phyloP scores from a whole-genome alignment of 139 green algal species.

The Chlorella sp. region DNA sequence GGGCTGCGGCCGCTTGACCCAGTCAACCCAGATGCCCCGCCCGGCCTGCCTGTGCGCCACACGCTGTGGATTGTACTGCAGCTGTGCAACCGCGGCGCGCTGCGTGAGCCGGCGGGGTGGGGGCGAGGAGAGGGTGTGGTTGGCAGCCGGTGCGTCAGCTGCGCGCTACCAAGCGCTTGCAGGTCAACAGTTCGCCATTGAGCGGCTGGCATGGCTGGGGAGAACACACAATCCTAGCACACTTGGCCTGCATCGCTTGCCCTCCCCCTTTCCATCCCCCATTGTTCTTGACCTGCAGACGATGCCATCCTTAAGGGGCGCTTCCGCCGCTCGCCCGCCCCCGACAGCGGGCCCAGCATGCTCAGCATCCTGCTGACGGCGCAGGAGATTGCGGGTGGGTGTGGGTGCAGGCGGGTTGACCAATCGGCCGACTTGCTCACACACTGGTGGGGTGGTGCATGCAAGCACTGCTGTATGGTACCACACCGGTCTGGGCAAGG shows the following conservation, averaged over 20 bases:
- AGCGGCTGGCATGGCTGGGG: too few relatives aligned
- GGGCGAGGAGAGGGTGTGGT: too few relatives aligned
- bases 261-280: not conserved
- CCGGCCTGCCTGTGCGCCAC: not conserved
- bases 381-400: slow-evolving; percentile 5
- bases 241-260: not conserved
- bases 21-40: not conserved
- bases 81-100: not conserved
- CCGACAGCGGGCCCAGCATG: not conserved
- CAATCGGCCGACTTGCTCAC: too few relatives aligned
- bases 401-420: not conserved
- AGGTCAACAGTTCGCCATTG: too few relatives aligned
- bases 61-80: not conserved
- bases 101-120: not conserved
- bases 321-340: not conserved
- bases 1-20: not conserved
- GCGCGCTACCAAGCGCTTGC: too few relatives aligned
- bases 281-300: not conserved
- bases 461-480: too few relatives aligned
- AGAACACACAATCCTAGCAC: too few relatives aligned
- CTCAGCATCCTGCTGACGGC: not conserved
- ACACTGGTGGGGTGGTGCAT: too few relatives aligned
- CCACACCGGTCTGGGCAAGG: too few relatives aligned
- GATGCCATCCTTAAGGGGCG: not conserved
- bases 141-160: too few relatives aligned